Evolutionary conservation across 129 eudicot genomes (phyloP), one percentile per base, ranked within the genome.

Genomic region (Lonicera japonica): DNA sequence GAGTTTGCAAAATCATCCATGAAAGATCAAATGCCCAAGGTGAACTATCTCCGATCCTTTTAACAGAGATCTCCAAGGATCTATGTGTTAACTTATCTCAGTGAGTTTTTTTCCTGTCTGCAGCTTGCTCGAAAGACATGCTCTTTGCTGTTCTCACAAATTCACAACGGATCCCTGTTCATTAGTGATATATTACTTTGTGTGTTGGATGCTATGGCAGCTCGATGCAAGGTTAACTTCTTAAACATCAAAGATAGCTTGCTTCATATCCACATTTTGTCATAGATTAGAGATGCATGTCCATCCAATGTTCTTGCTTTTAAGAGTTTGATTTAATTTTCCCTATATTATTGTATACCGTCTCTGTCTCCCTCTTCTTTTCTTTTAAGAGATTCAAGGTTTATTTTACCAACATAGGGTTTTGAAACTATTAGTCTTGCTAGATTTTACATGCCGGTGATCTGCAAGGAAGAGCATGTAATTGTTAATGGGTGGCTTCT

Each of bases 121-220:
- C 89, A 88, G 96, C 80, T 82, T 67, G 87, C 76, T 21, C 73
- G 53, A 69, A 85, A 72, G 77, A 72, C 80, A 63, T 89, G 96
- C 69, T 72, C 70, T 60, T 77, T 50, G 23, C 39, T 89, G 45
- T 89, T 89, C 74, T 75, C 83, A 25, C 73, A 75, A 61, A 36
- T 64, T 54, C 80, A 75, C 36, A 65, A 61, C 59, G 67, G 51
- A 15, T 43, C 69, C 36, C 21, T 64, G 4, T 56, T 36, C 59
- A 70, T 57, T 64, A 63, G 65, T 50, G 77, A 63, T 50, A 67
- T 85, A 53, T 64, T 89, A 65, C 68, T 55, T 58, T 66, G 69
- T 62, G 79, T 79, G 29, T 53, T 81, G 73, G 86, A 72, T 53
- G 60, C 58, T 41, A 65, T 75, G 81, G 86, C 85, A 60, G 56